phyloP scores from a whole-genome alignment of 495 filamentous ascomycete genomes.

The Usnea hakonensis region DNA sequence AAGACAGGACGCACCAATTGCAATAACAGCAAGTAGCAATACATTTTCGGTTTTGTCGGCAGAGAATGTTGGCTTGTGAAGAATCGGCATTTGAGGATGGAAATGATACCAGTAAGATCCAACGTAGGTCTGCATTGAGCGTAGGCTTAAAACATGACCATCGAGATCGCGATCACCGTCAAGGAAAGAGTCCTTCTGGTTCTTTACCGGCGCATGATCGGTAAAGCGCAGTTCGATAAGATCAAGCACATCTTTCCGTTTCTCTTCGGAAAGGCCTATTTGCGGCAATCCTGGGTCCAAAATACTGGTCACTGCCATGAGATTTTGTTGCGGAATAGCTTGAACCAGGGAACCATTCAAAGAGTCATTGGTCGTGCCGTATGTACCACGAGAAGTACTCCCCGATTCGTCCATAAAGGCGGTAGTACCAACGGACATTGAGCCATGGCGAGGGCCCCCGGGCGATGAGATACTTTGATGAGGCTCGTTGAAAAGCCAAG shows the following conservation, averaged over 20 bases:
- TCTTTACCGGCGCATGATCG: constrained; percentile 62
- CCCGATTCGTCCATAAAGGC: constrained; percentile 24
- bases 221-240: constrained; percentile 76
- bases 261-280: constrained; percentile 77
- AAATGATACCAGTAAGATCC: constrained; percentile 92
- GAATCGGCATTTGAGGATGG: constrained; percentile 86
- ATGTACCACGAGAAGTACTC: constrained; percentile 7
- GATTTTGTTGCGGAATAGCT: constrained; percentile 46
- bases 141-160: constrained; percentile 72
- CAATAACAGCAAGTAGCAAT: constrained; percentile 86
- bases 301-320: constrained; percentile 87
- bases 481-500: constrained; percentile 77
- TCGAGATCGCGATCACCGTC: constrained; percentile 67
- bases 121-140: constrained; percentile 94
- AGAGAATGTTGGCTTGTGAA: constrained; percentile 89
- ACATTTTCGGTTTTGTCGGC: constrained; percentile 78
- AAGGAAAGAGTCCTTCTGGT: constrained; percentile 63
- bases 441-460: constrained; percentile 18
- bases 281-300: constrained; percentile 77
- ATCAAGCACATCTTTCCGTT: constrained; percentile 74
- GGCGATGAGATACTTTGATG: constrained; percentile 28
- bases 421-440: constrained; percentile 23
- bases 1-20: constrained; percentile 83
- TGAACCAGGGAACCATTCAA: constrained; percentile 16
- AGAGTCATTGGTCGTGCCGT: constrained; percentile 12